phyloP scores from a whole-genome alignment of 805 yeast genomes.

The Tanozyma kutaoensis region DNA sequence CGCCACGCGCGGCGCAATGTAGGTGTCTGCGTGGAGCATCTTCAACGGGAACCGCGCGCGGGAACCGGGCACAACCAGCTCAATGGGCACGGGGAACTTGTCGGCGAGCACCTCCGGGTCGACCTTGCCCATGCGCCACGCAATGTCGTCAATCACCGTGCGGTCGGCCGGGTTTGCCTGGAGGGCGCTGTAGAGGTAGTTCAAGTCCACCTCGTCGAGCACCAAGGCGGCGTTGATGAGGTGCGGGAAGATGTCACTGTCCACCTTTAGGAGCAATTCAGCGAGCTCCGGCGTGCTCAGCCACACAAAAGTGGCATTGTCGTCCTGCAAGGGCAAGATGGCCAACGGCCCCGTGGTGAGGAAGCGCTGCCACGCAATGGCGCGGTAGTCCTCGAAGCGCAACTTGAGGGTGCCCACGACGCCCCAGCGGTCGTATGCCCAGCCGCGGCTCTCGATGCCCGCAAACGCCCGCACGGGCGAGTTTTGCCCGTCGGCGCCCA shows the following conservation, averaged over 20 bases:
- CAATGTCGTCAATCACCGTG: conserved; percentile 50
- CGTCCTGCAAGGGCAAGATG: conserved; percentile 74
- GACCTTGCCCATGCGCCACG: conserved; percentile 44
- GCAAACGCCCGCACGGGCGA: conserved; percentile 84
- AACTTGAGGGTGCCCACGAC: conserved; percentile 82
- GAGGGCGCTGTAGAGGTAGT: conserved; percentile 42
- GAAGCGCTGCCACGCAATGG: conserved; percentile 89
- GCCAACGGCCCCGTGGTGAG: conserved; percentile 90
- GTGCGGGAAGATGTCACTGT: conserved; percentile 49
- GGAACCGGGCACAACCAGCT: conserved; percentile 42
- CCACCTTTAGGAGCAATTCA: conserved; percentile 40
- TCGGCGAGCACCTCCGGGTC: conserved; percentile 37
- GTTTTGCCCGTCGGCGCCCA: conserved; percentile 94
- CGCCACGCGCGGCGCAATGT: conserved; percentile 74
- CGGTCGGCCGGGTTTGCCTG: conserved; percentile 26
- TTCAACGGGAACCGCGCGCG: conserved; percentile 85
- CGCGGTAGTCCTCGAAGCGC: conserved; percentile 56
- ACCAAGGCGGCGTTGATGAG: conserved; percentile 80
- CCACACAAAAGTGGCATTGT: conserved; percentile 91
- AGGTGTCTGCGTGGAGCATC: conserved; percentile 82
- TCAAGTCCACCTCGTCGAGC: conserved; percentile 65
- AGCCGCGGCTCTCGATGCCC: conserved; percentile 76
- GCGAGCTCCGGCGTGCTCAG: conserved; percentile 71
- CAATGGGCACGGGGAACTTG: conserved; percentile 54
- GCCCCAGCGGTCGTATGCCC: conserved; percentile 83